phyloP scores from a whole-genome alignment of 1,139 yeast species.

The Nakaseomyces nivariensis region DNA sequence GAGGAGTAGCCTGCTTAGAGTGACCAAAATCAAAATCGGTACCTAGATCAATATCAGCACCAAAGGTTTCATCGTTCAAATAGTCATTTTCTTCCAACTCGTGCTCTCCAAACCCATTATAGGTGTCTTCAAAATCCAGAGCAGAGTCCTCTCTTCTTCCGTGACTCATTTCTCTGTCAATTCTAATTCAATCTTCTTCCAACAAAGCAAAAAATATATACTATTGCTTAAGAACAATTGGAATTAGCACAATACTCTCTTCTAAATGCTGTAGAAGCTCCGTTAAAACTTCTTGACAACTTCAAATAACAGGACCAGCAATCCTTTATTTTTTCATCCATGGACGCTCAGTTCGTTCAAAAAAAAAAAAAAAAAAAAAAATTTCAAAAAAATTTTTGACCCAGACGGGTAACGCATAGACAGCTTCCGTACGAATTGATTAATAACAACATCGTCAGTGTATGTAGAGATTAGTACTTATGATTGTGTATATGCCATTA shows the following conservation, averaged over 20 bases:
- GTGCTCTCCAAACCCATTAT: conserved; percentile 65
- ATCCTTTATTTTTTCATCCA: background rate
- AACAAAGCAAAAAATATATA: background rate
- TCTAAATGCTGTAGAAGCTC: background rate
- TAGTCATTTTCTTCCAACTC: conserved; percentile 69
- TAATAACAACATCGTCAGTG: too few relatives aligned
- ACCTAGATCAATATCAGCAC: conserved; percentile 48
- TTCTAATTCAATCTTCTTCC: background rate
- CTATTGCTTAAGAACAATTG: background rate
- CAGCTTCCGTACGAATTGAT: too few relatives aligned
- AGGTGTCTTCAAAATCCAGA: conserved; percentile 71
- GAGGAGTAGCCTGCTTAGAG: conserved; percentile 9
- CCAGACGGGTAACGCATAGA: too few relatives aligned
- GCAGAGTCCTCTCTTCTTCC: conserved; percentile 6
- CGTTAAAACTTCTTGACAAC: background rate
- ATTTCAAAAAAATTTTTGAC: too few relatives aligned
- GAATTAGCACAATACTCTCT: background rate
- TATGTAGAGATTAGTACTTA: too few relatives aligned
- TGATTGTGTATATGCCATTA: too few relatives aligned
- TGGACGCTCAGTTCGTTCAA: background rate
- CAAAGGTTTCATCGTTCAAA: conserved; percentile 83
- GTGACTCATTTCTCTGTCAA: conserved; percentile 3
- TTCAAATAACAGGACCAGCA: background rate
- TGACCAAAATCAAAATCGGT: conserved; percentile 68
- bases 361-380: too few relatives aligned